These are phyloP conservation scores for Tieghemostelium lacteum DNA, from an alignment of 78 protist species.

Conservation along the genomic window DNA sequence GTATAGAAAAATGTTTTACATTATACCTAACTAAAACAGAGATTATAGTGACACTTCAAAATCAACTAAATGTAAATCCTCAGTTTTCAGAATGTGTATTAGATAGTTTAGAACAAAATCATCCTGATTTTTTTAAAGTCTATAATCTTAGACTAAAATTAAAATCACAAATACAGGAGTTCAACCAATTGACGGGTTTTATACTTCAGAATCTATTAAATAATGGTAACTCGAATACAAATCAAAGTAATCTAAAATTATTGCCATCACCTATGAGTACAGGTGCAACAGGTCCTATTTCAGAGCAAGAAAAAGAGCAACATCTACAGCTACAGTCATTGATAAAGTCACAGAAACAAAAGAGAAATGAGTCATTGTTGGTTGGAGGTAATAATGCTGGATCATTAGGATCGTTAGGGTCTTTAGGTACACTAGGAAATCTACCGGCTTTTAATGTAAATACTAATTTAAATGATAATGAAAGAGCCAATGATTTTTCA, in stretches of 20 bases:
- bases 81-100: conserved; percentile 37
- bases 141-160: conserved; percentile 53
- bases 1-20: conserved; percentile 51
- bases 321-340: neutral
- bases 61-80: conserved; percentile 51
- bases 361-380: neutral
- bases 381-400: neutral
- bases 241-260: neutral
- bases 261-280: neutral
- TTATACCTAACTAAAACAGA: conserved; percentile 44
- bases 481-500: neutral
- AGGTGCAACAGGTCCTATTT: neutral
- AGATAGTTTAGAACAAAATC: conserved; percentile 8
- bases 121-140: conserved; percentile 59
- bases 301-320: neutral
- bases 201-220: neutral
- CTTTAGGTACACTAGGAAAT: neutral
- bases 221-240: neutral
- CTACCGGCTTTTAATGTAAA: neutral
- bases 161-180: conserved; percentile 58
- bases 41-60: conserved; percentile 55
- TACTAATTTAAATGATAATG: neutral
- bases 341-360: neutral
- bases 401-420: neutral
- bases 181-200: conserved; percentile 29